Evolutionary conservation across 2,329 filamentous ascomycete genomes (phyloP).

Genomic region (Fusarium humuli): DNA sequence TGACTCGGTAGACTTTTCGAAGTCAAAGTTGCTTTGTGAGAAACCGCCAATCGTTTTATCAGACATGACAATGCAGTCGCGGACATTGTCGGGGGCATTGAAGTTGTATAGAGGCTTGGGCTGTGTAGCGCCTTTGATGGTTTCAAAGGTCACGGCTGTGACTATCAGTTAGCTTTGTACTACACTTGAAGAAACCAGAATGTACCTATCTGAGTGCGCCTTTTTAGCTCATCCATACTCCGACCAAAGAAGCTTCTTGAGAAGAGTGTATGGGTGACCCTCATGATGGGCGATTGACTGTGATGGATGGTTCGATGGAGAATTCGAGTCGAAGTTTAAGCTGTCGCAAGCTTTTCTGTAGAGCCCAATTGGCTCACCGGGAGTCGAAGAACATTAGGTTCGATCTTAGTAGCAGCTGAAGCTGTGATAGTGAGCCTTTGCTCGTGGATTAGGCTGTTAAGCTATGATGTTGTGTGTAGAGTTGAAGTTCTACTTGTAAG

Average conservation of each 20-base stretch:
- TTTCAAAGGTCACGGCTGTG: slow-evolving; percentile 75
- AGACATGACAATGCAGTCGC: slow-evolving; percentile 80
- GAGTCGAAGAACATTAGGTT: slow-evolving; percentile 40
- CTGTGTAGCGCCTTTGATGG: slow-evolving; percentile 71
- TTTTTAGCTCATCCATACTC: slow-evolving; percentile 70
- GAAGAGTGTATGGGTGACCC: slow-evolving; percentile 56
- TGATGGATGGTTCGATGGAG: background rate
- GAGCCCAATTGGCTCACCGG: slow-evolving; percentile 49
- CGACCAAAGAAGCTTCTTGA: slow-evolving; percentile 67
- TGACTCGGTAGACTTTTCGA: slow-evolving; percentile 49
- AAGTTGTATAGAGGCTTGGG: slow-evolving; percentile 76
- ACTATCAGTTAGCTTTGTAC: slow-evolving; percentile 10
- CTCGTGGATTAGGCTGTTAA: background rate
- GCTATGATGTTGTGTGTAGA: slow-evolving; percentile 8
- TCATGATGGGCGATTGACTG: slow-evolving; percentile 55
- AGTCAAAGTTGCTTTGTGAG: slow-evolving; percentile 79
- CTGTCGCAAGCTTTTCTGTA: slow-evolving; percentile 23
- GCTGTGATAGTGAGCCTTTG: background rate
- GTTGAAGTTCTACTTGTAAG: slow-evolving; percentile 5
- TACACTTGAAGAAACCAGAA: accelerated
- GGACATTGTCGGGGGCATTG: slow-evolving; percentile 59
- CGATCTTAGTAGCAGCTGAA: background rate
- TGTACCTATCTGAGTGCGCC: slow-evolving; percentile 66
- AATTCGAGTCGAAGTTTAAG: background rate
- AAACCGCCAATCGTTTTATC: slow-evolving; percentile 89